phyloP scores from a whole-genome alignment of 768 basidiomycete genomes.

The Hortiboletus campestris region DNA sequence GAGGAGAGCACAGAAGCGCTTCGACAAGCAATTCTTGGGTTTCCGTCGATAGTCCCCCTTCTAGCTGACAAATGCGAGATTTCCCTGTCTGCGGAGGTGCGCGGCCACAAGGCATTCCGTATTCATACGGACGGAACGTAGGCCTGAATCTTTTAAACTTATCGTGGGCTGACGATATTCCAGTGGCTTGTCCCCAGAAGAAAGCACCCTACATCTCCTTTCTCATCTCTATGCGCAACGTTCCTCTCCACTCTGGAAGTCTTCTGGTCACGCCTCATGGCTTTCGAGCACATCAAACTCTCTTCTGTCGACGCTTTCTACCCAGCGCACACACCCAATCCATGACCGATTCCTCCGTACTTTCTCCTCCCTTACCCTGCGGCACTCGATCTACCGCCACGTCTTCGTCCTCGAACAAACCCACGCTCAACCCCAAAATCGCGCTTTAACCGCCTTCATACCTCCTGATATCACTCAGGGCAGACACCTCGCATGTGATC shows the following conservation, averaged over 20 bases:
- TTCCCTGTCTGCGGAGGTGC: conserved; percentile 52
- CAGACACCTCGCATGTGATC: conserved; percentile 76
- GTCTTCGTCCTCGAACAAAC: conserved; percentile 68
- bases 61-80: conserved; percentile 86
- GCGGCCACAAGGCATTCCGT: conserved; percentile 61
- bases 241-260: conserved; percentile 80
- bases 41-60: conserved; percentile 79
- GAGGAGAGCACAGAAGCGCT: conserved; percentile 65
- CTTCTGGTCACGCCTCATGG: conserved; percentile 61
- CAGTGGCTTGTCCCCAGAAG: conserved; percentile 38
- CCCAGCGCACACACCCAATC: conserved; percentile 33
- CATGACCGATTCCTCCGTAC: conserved; percentile 32
- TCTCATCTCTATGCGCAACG: conserved; percentile 87
- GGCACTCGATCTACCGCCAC: conserved; percentile 68
- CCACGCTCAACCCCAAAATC: conserved; percentile 38
- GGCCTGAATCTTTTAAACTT: conserved; percentile 15
- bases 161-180: conserved; percentile 8
- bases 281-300: conserved; percentile 54
- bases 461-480: conserved; percentile 52
- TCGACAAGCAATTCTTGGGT: conserved; percentile 67
- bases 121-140: conserved; percentile 69
- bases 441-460: conserved; percentile 66
- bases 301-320: conserved; percentile 33
- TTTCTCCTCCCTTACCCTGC: conserved; percentile 41
- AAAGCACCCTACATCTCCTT: conserved; percentile 68